Percentiles rank a stretch among this genome's conserved stretches.
phyloP scores from a whole-genome alignment of 2,329 filamentous ascomycete genomes.

The Sordariomycetes sp. region DNA sequence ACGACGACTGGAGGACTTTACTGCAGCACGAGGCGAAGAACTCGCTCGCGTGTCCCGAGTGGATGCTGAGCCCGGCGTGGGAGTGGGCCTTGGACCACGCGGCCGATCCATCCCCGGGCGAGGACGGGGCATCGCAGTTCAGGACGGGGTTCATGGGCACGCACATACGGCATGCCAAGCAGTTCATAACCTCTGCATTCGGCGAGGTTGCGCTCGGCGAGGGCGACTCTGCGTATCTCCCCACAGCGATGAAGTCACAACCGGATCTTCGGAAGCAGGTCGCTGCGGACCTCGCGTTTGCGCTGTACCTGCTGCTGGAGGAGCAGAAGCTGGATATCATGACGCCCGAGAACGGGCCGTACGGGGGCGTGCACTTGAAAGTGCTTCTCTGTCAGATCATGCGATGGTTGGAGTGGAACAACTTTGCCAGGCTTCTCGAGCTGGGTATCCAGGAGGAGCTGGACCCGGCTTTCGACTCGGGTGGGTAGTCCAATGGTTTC shows the following conservation, averaged over 20 bases:
- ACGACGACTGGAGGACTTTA: conserved; percentile 36
- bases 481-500: conserved; percentile 16
- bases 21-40: conserved; percentile 34
- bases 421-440: conserved; percentile 37
- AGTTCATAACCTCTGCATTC: conserved; percentile 52
- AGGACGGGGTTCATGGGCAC: conserved; percentile 31
- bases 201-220: conserved; percentile 38
- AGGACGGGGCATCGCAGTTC: not conserved
- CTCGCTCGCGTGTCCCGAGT: conserved; percentile 37
- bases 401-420: conserved; percentile 66
- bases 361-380: conserved; percentile 43
- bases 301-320: conserved; percentile 77
- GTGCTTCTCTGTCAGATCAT: conserved; percentile 72
- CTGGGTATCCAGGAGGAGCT: conserved; percentile 40
- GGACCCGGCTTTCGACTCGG: conserved; percentile 24
- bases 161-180: conserved; percentile 48
- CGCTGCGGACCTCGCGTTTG: conserved; percentile 59
- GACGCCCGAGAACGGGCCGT: conserved; percentile 29
- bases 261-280: conserved; percentile 48
- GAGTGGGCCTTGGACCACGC: conserved; percentile 56
- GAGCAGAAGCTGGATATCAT: conserved; percentile 72
- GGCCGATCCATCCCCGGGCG: not conserved
- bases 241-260: conserved; percentile 43
- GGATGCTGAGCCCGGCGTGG: conserved; percentile 57
- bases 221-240: conserved; percentile 49